Conservation (phyloP, 345 rosid genomes). For the Turritis glabra region DNA sequence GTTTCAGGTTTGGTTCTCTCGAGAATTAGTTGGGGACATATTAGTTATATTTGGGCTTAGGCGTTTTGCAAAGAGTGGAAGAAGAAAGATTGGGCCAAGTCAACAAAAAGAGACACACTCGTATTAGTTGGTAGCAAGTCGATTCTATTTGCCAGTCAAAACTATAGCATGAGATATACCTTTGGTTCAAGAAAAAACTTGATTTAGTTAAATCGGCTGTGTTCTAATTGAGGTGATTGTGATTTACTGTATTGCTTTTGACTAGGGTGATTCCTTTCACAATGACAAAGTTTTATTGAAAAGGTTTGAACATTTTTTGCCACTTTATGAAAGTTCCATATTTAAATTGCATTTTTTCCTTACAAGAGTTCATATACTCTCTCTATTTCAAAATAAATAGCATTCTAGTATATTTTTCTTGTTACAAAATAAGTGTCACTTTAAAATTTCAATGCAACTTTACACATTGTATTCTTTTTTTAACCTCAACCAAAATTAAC, state of each 20-base stretch:
- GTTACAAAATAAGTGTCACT: too few species aligned
- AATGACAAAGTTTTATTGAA: neutral
- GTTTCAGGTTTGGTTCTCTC: neutral
- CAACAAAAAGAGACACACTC: neutral
- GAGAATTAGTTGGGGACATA: neutral
- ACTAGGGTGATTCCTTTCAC: neutral
- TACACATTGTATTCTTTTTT: too few species aligned
- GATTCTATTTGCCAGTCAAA: neutral
- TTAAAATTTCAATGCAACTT: too few species aligned
- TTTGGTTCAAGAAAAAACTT: neutral
- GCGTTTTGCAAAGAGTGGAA: neutral
- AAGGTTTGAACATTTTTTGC: neutral
- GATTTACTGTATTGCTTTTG: neutral
- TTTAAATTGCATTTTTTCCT: neutral
- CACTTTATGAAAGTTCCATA: too few species aligned
- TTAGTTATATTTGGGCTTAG: neutral
- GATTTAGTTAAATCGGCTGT: too few species aligned
- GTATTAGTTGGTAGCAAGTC: too few species aligned
- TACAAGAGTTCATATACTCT: neutral
- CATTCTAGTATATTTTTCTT: too few species aligned
- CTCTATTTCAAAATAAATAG: too few species aligned
- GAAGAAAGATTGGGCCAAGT: neutral
- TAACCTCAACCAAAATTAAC: too few species aligned
- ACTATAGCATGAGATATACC: neutral
- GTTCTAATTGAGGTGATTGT: too few species aligned